Evolutionary conservation across 2,329 filamentous ascomycete species (phyloP), one percentile per base, ranked within the genome.

Genomic region (Rhexocercosporidium sp.): DNA sequence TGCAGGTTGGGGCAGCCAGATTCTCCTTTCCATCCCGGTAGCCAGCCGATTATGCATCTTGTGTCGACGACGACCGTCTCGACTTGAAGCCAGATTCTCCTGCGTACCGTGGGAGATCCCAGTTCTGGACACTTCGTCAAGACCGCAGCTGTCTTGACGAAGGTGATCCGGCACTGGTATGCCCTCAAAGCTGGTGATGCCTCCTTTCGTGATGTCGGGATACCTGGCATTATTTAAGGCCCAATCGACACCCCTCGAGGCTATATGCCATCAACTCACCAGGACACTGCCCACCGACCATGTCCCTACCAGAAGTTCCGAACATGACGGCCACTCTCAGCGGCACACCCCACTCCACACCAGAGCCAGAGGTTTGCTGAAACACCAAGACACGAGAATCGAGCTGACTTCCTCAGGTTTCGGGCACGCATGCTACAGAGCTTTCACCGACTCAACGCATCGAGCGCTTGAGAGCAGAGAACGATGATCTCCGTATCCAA

Each of bases 291-390:
- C 44, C 41, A 61, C 31, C 27, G n/a, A 66, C 53, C 53, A 67
- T 67, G 44, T 67, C 53, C 31, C 54, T 64, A 44, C 65, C 60
- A 54, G 60, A 67, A 64, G 20, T 37, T 60, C 53, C 60, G 27
- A 16, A 14, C 9, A 34, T 41, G 29, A 62, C 62, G 25, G n/a
- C 27, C 51, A n/a, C 46, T 37, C 5, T 56, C 8, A 62, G 25
- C 37, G 46, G 56, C 46, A 64, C 44, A 22, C 46, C 53, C n/a
- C 47, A 46, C 25, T 56, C 51, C 18, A 63, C 44, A 18, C 63
- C 44, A 61, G 54, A 56, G 59, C 59, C 53, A 66, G 64, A 69
- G 63, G 63, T 69, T 59, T 62, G 20, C 59, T 54, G 29, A 66
- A 53, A 37, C 51, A n/a, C 39, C 44, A 49, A 64, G 49, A 54